Base-by-base conservation (phyloP, 2,329 filamentous ascomycete genomes). In the Neoscytalidium dimidiatum region DNA sequence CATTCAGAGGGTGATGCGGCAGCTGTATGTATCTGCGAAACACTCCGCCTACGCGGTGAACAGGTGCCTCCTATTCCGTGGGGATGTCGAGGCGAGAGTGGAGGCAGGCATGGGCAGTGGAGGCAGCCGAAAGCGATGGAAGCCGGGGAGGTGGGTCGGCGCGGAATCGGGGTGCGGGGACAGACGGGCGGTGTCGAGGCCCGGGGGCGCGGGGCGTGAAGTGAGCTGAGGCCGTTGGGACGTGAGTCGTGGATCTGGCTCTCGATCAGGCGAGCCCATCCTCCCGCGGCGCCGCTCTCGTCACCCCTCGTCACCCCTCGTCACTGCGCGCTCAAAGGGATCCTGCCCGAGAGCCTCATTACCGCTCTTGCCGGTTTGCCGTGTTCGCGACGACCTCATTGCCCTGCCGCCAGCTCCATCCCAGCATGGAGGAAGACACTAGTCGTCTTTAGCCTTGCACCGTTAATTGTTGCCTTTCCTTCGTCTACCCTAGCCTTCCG, bases 261-360 rank as follows among this genome's bases (percentile, higher is more conserved):
- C n/a, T n/a, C n/a, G n/a, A 28, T 31, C 21, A 11, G 46, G 26
- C 21, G 23, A 51, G 26, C n/a, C n/a, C 48, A 19, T 3, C 26
- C 48, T 26, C 2, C 48, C 26, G 17, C 48, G 17, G 5, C 29
- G 29, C 19, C 9, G 8, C 35, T 19, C 33, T 14, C 21, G 41
- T 29, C 53, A 38, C 53, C 53, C 13, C 53, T 44, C 53, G 53
- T 58, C 53, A 56, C 51, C 23, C 31, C 3, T 33, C 51, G 51
- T 56, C 51, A 58, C 38, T 23, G 14, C 9, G 11, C 38, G 38
- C 13, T 23, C 26, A n/a, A 13, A 43, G 19, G 23, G 13, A 51
- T 31, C 46, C 46, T 51, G 21, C 26, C 21, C 13, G 8, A 31
- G 26, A 35, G 31, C 51, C 31, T 23, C 51, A 38, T 14, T 28